Evolutionary conservation across 2,329 filamentous ascomycete genomes (phyloP).

Genomic region (Fusarium albidum): DNA sequence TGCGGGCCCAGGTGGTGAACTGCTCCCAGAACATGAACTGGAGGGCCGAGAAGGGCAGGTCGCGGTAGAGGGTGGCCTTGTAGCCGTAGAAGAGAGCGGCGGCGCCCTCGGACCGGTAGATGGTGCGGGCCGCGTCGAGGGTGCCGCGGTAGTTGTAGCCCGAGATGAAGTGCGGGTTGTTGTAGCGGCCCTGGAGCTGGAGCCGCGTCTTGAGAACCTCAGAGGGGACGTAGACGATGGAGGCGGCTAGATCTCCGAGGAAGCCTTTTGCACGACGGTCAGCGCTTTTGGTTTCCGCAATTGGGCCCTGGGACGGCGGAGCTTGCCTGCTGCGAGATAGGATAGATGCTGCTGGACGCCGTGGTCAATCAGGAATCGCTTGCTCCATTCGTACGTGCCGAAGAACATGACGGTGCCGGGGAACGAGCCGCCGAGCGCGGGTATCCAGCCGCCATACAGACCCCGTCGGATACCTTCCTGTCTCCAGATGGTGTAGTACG

Average conservation of each 20-base stretch:
- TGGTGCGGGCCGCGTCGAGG: constrained; percentile 83
- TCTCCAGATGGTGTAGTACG: constrained; percentile 90
- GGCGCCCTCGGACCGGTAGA: constrained; percentile 82
- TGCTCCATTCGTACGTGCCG: constrained; percentile 95
- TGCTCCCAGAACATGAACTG: constrained; percentile 99
- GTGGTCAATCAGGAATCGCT: constrained; percentile 84
- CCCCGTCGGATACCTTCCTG: constrained; percentile 90
- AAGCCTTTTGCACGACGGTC: constrained; percentile 68
- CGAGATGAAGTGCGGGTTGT: constrained; percentile 92
- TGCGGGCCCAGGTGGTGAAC: constrained; percentile 81
- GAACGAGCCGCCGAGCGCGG: constrained; percentile 90
- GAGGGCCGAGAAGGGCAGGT: constrained; percentile 93
- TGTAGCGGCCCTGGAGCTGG: constrained; percentile 92
- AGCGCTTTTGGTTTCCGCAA: neutral
- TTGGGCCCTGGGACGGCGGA: neutral
- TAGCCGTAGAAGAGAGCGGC: constrained; percentile 95
- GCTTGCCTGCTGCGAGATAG: constrained; percentile 82
- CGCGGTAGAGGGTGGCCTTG: constrained; percentile 92
- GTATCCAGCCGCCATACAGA: constrained; percentile 91
- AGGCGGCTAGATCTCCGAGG: constrained; percentile 89
- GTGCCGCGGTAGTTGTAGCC: constrained; percentile 96
- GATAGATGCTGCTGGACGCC: constrained; percentile 84
- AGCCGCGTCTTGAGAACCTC: constrained; percentile 98
- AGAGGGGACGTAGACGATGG: constrained; percentile 92
- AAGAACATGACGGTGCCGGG: constrained; percentile 96